Evolutionary conservation across 306 rosid genomes (phyloP), one percentile per base, ranked within the genome.

Genomic region (Fagus sylvatica): DNA sequence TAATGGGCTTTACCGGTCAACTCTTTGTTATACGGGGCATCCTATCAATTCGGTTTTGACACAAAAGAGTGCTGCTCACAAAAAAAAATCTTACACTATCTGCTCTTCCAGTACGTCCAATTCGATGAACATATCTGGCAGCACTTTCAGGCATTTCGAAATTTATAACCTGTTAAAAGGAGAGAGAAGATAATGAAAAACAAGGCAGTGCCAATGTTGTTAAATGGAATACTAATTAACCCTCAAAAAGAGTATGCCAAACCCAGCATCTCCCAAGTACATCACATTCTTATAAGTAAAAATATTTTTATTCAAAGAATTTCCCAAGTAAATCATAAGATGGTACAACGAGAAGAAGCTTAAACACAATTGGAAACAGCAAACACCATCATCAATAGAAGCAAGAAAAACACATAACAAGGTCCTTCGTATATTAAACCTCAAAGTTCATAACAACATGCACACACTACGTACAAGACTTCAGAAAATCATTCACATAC

Each of bases 81-180:
- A n/a, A n/a, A n/a, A n/a, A n/a, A n/a, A n/a, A n/a, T n/a, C n/a
- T n/a, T n/a, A n/a, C n/a, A 80, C 72, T 95, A 68, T 85, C 86
- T 73, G 97, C 99, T 87, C 99, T 88, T 84, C 99, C 99, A 33
- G 99, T 95, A 69, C 99, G 98, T 61, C 99, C 99, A 77, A 95
- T 91, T 62, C 98, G 89, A 80, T 95, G 98, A 16, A 95, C 86
- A 74, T 95, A 95, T 71, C 98, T 97, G 30, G 84, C 88, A 76
- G 82, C 86, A 88, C 82, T 91, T 70, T 16, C 84, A 62, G 99
- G 97, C 98, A 95, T 89, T 77, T 95, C 98, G 64, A 93, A 86
- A 88, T 93, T 95, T 80, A 95, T 80, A 76, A 95, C 98, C 98
- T 94, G 91, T 64, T 79, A 54, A 77, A 53, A 53, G 60, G 46